Conservation (phyloP, 176 grass and related monocot genomes). For the Chrysopogon serrulatus region DNA sequence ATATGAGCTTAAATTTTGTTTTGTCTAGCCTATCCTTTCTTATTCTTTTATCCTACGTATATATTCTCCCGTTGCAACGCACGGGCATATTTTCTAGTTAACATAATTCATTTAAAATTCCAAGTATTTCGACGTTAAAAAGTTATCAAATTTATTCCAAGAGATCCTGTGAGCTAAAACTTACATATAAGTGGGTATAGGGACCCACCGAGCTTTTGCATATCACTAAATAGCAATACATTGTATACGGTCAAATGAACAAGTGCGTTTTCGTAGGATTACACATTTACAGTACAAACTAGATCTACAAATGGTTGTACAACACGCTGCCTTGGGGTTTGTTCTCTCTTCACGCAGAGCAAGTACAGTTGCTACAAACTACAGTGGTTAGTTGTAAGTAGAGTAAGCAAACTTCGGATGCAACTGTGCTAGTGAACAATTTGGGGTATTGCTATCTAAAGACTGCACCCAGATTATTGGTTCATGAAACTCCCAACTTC, state of each 20-base stretch:
- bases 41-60: too few relatives aligned
- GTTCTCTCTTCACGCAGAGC: not conserved
- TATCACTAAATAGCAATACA: not conserved
- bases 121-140: not conserved
- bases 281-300: constrained; percentile 15
- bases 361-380: not conserved
- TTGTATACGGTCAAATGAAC: not conserved
- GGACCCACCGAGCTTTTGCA: not conserved
- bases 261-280: not conserved
- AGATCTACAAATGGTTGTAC: constrained; percentile 17
- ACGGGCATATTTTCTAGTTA: too few relatives aligned
- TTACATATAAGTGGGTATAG: not conserved
- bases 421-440: not conserved
- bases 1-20: too few relatives aligned
- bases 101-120: not conserved
- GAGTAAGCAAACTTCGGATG: not conserved
- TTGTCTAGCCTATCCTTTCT: too few relatives aligned
- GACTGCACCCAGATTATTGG: not conserved
- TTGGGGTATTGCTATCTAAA: not conserved
- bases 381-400: constrained; percentile 19
- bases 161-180: not conserved
- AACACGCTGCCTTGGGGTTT: not conserved
- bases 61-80: too few relatives aligned
- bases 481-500: not conserved
- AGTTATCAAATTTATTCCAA: not conserved